Evolutionary conservation across 2,329 filamentous ascomycete genomes (phyloP).

Genomic region (Cladorrhinum sp.): DNA sequence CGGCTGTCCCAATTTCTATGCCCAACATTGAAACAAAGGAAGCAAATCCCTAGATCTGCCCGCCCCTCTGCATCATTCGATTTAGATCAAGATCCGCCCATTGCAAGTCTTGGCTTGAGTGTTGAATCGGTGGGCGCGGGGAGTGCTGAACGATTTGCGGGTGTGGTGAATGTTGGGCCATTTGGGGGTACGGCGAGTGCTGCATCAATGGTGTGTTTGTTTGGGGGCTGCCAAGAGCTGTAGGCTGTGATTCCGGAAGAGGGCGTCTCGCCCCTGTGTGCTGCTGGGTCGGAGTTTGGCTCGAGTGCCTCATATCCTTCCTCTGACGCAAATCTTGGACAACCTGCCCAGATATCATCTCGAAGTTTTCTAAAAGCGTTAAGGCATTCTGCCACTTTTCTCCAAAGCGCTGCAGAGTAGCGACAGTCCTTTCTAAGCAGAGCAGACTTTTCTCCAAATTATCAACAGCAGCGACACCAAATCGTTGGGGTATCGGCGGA

Average conservation of each 20-base stretch:
- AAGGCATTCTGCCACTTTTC: constrained; percentile 58
- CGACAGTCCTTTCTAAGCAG: constrained; percentile 52
- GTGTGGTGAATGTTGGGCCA: constrained; percentile 30
- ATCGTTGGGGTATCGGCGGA: constrained; percentile 50
- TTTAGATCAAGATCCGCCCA: constrained; percentile 47
- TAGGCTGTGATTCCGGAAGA: neutral
- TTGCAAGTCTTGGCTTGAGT: constrained; percentile 34
- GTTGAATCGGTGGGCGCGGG: constrained; percentile 1
- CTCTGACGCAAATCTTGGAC: constrained; percentile 43
- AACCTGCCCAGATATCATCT: constrained; percentile 46
- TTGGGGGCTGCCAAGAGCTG: neutral
- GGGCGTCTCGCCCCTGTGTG: constrained; percentile 23
- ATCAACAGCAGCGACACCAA: constrained; percentile 37
- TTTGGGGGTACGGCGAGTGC: constrained; percentile 16
- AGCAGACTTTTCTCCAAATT: constrained; percentile 55
- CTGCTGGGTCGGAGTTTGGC: constrained; percentile 27
- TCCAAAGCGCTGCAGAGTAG: constrained; percentile 55
- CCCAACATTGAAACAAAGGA: neutral
- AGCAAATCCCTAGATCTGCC: constrained; percentile 18
- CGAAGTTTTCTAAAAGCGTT: constrained; percentile 53
- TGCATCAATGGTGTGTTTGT: constrained; percentile 24
- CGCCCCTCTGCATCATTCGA: constrained; percentile 40
- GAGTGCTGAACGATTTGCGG: constrained; percentile 2
- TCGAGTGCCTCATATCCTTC: constrained; percentile 33
- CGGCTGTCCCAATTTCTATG: neutral